A percentile compares a stretch with the other conserved stretches of the same genome.
Conservation (phyloP, 176 grass and related monocot species). For the Guadua angustifolia region DNA sequence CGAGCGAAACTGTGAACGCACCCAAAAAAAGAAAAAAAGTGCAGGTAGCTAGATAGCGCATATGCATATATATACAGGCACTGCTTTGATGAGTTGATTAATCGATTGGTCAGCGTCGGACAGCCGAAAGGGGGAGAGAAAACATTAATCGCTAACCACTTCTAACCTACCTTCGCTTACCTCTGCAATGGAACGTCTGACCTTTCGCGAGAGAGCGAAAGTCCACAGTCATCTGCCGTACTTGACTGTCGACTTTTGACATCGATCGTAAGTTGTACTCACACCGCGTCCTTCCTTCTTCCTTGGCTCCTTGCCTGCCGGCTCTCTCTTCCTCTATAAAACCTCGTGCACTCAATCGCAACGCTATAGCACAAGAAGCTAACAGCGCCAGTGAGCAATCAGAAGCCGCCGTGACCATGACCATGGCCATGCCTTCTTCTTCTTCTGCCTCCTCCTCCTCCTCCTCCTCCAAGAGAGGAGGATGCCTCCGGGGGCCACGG, state of each 20-base stretch:
- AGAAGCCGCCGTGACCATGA: slow-evolving; percentile 30
- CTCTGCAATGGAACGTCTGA: slow-evolving; percentile 29
- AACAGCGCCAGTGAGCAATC: not conserved
- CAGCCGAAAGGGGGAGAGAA: slow-evolving; percentile 7
- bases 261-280: not conserved
- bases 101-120: slow-evolving; percentile 28
- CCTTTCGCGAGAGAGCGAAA: slow-evolving; percentile 15
- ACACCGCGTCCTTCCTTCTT: not conserved
- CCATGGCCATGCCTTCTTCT: slow-evolving; percentile 15
- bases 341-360: not conserved
- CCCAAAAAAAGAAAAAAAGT: not conserved
- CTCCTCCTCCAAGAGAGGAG: slow-evolving; percentile 47
- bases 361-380: not conserved
- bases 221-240: slow-evolving; percentile 31
- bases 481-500: slow-evolving; percentile 49
- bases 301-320: not conserved
- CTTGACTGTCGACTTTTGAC: slow-evolving; percentile 49
- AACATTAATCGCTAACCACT: slow-evolving; percentile 6
- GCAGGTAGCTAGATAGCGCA: not conserved
- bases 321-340: slow-evolving; percentile 38
- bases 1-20: slow-evolving; percentile 8
- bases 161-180: slow-evolving; percentile 19
- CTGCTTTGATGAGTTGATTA: not conserved
- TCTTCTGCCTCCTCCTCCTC: not conserved
- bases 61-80: not conserved